A percentile compares a stretch with the other conserved stretches of the same genome.
phyloP scores from a whole-genome alignment of 1,284 basidiomycete species.

The Marasmius tenuissimus region DNA sequence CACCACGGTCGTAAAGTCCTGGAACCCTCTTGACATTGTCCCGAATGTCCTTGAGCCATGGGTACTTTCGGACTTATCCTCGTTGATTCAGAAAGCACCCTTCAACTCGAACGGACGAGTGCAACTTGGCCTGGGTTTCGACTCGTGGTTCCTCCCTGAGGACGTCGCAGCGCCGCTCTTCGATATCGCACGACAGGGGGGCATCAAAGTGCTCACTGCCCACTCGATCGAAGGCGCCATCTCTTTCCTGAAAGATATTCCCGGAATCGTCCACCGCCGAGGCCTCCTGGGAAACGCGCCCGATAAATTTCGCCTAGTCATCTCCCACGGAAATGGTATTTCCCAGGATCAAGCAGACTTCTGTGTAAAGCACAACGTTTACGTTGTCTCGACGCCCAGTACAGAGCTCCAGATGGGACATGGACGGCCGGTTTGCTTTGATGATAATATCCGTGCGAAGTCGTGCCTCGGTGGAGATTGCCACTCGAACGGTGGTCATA shows the following conservation, averaged over 20 bases:
- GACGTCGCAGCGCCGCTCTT: background rate
- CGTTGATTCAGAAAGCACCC: conserved; percentile 8
- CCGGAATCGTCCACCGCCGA: background rate
- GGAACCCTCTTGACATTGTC: conserved; percentile 3
- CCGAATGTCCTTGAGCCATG: conserved; percentile 3
- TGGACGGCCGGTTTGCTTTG: conserved; percentile 13
- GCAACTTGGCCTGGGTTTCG: conserved; percentile 11
- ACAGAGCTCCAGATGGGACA: conserved; percentile 15
- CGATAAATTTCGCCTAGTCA: conserved; percentile 7
- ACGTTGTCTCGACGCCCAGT: conserved; percentile 12
- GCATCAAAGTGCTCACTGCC: conserved; percentile 4
- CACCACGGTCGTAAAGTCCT: background rate
- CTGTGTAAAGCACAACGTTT: conserved; percentile 1
- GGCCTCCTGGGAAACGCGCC: conserved; percentile 3
- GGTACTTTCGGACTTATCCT: conserved; percentile 1
- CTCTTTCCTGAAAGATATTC: conserved; percentile 3
- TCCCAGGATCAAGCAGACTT: conserved; percentile 1
- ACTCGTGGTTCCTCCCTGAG: conserved; percentile 9
- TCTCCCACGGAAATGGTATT: conserved; percentile 11
- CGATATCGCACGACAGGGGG: conserved; percentile 1
- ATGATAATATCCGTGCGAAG: background rate
- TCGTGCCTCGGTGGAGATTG: background rate
- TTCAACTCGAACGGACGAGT: conserved; percentile 14
- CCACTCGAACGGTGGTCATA: background rate
- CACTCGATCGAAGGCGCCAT: background rate